Evolutionary conservation across 805 yeast genomes (phyloP).

Genomic region (Blastobotrys terrestris): DNA sequence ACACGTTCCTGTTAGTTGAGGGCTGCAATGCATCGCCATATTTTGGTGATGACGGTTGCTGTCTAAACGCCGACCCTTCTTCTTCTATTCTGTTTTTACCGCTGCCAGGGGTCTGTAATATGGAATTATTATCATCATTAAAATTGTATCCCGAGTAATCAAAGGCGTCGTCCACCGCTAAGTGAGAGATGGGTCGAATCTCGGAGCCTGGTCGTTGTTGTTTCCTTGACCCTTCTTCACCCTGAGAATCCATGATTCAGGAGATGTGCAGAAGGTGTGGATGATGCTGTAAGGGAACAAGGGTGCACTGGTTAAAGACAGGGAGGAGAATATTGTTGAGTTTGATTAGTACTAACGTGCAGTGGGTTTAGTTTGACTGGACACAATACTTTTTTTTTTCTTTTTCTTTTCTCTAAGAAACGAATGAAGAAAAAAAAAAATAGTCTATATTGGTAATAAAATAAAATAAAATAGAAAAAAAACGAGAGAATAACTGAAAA

Average conservation of each 20-base stretch:
- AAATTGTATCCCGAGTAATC: constrained; percentile 10
- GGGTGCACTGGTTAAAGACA: too few relatives aligned
- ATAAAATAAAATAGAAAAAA: too few relatives aligned
- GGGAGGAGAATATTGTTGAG: too few relatives aligned
- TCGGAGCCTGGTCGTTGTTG: neutral
- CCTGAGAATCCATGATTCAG: neutral
- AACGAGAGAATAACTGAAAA: too few relatives aligned
- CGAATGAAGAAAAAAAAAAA: too few relatives aligned
- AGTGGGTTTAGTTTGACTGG: too few relatives aligned
- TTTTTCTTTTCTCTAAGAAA: too few relatives aligned
- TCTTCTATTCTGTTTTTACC: neutral
- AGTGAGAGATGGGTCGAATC: constrained; percentile 14
- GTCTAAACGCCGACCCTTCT: neutral
- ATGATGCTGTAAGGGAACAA: too few relatives aligned
- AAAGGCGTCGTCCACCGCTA: constrained; percentile 20
- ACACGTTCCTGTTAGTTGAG: neutral
- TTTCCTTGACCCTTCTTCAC: neutral
- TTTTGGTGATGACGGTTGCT: neutral
- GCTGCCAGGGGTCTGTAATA: neutral
- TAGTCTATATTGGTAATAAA: too few relatives aligned
- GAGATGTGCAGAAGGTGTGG: neutral
- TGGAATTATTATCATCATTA: constrained; percentile 3
- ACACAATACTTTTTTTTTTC: too few relatives aligned
- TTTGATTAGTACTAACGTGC: too few relatives aligned
- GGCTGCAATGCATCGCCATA: neutral